These are phyloP conservation scores for Kwoniella bestiolae DNA, from an alignment of 768 basidiomycete genomes.

Conservation along the genomic window DNA sequence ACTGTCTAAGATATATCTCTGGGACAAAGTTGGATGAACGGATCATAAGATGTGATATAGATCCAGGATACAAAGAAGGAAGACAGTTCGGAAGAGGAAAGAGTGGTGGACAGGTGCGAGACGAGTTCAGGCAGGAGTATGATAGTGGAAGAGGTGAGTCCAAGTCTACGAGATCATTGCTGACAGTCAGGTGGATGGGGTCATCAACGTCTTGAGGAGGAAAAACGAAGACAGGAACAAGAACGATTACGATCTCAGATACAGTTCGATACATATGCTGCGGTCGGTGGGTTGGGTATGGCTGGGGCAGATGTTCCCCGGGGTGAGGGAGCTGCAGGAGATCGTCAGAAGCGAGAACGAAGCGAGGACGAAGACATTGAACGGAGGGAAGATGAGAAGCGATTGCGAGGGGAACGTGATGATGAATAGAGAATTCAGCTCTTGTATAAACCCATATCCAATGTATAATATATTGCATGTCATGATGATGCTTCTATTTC, in stretches of 20 bases:
- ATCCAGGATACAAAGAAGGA: constrained; percentile 94
- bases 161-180: background rate
- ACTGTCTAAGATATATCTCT: constrained; percentile 88
- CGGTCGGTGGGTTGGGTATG: constrained; percentile 40
- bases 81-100: constrained; percentile 97
- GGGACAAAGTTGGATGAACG: constrained; percentile 99
- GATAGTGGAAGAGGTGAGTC: constrained; percentile 94
- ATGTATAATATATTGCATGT: constrained; percentile 27
- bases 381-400: constrained; percentile 44
- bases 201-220: constrained; percentile 48
- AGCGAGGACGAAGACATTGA: constrained; percentile 49
- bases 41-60: constrained; percentile 95
- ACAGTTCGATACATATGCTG: constrained; percentile 53
- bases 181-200: constrained; percentile 50
- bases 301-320: constrained; percentile 48
- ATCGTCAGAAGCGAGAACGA: constrained; percentile 42
- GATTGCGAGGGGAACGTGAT: constrained; percentile 48
- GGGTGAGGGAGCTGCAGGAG: constrained; percentile 36
- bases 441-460: background rate
- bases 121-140: constrained; percentile 96
- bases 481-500: constrained; percentile 63
- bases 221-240: constrained; percentile 45
- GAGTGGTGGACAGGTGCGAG: constrained; percentile 86
- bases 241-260: constrained; percentile 44
- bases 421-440: constrained; percentile 27